Evolutionary conservation across 2,329 filamentous ascomycete genomes (phyloP), one percentile per base, ranked within the genome.

Genomic region (Aureobasidium sp.): DNA sequence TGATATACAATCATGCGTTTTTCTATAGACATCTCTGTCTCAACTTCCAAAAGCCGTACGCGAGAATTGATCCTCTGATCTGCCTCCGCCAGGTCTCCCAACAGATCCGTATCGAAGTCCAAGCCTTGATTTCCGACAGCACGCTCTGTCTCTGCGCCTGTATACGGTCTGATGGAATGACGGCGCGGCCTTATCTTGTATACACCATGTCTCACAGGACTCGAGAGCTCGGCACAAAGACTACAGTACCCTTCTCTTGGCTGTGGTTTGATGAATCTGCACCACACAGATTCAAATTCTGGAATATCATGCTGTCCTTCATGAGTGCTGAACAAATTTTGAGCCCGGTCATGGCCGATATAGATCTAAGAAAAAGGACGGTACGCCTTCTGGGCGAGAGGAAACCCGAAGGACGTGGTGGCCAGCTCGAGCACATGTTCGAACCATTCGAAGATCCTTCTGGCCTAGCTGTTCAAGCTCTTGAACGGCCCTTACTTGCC

Each of bases 111-210:
- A 5, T 10, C 3, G 48, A 52, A 26, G 7, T 52, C 15, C 15
- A 34, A 5, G 27, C 46, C 10, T 20, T 34, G 17, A 4, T 50
- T 2, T 15, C 27, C 27, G 7, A 20, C 15, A 34, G 15, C 24
- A 34, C 2, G 20, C 1, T 48, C 6, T 9, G 27, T 8, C 2
- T 48, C 7, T 7, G 2, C 7, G 27, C 7, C 3, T 29, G 1
- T 10, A 9, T 20, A 32, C 5, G 2, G 0, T 2, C 1, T 0
- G 12, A 7, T n/a, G 17, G 46, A 50, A 2, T 20, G 12, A 17
- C 0, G 0, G 6, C n/a, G 27, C 10, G 2, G 12, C 24, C 24
- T 6, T 15, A 2, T 1, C 3, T 1, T 46, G 1, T 6, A 2
- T 26, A 13, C 3, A 0, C 1, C 2, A 27, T 46, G 3, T 15